Evolutionary conservation across 2,329 filamentous ascomycete species (phyloP).

Genomic region (Alternaria gaisen): DNA sequence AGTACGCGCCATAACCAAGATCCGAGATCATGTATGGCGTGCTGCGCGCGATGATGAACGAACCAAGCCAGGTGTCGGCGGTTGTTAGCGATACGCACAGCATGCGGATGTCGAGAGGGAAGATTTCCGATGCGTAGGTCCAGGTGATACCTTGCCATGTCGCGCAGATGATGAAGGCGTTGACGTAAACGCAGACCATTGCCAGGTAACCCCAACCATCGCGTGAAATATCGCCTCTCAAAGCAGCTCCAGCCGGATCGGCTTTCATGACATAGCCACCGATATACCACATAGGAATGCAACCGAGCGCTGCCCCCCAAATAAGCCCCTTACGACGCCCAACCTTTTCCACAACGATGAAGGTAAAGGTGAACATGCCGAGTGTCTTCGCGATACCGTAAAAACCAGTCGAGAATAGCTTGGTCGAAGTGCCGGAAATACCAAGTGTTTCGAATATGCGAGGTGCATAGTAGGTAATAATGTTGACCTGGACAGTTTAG

Average conservation of each 20-base stretch:
- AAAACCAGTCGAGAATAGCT: constrained; percentile 61
- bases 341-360: constrained; percentile 52
- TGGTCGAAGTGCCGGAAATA: constrained; percentile 53
- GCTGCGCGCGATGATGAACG: constrained; percentile 52
- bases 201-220: constrained; percentile 61
- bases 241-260: constrained; percentile 58
- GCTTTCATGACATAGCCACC: constrained; percentile 64
- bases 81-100: constrained; percentile 52
- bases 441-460: constrained; percentile 56
- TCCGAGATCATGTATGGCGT: constrained; percentile 52
- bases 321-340: constrained; percentile 56
- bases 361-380: constrained; percentile 53
- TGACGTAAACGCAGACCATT: constrained; percentile 65
- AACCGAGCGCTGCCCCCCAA: constrained; percentile 59
- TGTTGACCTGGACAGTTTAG: constrained; percentile 39
- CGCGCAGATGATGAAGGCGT: constrained; percentile 62
- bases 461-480: constrained; percentile 50
- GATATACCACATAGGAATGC: constrained; percentile 61
- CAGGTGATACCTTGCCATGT: constrained; percentile 55
- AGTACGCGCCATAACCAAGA: constrained; percentile 51
- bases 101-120: constrained; percentile 54
- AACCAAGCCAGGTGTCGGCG: constrained; percentile 52
- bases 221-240: constrained; percentile 53
- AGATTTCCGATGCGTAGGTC: constrained; percentile 61
- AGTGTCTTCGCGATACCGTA: constrained; percentile 56